These are phyloP conservation scores for Boletus mariae DNA, from an alignment of 1,284 basidiomycete species.

Conservation along the genomic window DNA sequence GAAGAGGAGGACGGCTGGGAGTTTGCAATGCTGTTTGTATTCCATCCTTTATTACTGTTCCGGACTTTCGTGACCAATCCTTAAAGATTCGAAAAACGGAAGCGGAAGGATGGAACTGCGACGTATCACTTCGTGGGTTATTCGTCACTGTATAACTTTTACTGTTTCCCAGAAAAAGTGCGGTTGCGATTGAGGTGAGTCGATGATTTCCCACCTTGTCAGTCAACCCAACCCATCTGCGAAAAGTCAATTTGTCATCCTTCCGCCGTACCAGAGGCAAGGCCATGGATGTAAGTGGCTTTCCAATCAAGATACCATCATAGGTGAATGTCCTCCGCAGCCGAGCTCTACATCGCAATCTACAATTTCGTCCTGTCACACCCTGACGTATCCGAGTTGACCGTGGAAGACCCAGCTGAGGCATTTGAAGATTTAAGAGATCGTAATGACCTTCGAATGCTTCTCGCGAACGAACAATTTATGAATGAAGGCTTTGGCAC, in stretches of 20 bases:
- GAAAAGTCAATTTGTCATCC: slow-evolving; percentile 83
- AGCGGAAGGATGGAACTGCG: slow-evolving; percentile 47
- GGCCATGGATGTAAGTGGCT: slow-evolving; percentile 81
- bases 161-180: slow-evolving; percentile 86
- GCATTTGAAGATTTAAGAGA: slow-evolving; percentile 94
- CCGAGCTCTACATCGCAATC: slow-evolving; percentile 84
- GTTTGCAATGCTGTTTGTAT: slow-evolving; percentile 72
- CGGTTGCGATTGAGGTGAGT: slow-evolving; percentile 79
- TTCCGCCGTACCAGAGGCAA: slow-evolving; percentile 86
- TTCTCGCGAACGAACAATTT: slow-evolving; percentile 65
- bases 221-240: slow-evolving; percentile 24
- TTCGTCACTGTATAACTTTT: slow-evolving; percentile 89
- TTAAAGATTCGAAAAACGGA: slow-evolving; percentile 78
- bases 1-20: slow-evolving; percentile 90
- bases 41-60: background rate
- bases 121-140: slow-evolving; percentile 93
- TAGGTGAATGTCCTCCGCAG: slow-evolving; percentile 38
- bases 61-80: slow-evolving; percentile 4
- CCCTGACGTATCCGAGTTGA: slow-evolving; percentile 79
- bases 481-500: slow-evolving; percentile 57
- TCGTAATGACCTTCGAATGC: slow-evolving; percentile 82
- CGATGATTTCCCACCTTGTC: background rate
- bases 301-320: background rate
- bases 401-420: slow-evolving; percentile 96
- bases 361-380: slow-evolving; percentile 74